Base-by-base conservation (phyloP, 306 rosid species). In the Pueraria montana region DNA sequence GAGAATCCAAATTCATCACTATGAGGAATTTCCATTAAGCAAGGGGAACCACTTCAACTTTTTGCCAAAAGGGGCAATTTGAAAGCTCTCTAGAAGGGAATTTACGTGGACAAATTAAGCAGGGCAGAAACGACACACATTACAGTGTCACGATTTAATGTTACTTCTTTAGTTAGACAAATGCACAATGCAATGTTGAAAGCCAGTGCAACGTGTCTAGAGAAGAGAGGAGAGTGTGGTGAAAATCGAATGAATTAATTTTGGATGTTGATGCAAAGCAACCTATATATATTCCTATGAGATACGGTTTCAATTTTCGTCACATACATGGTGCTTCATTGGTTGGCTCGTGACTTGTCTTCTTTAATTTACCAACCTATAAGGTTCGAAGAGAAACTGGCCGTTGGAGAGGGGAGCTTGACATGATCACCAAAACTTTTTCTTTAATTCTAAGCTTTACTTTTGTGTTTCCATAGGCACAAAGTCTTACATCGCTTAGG, bases 31-130 rank as follows among this genome's bases (percentile, higher is more conserved):
- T 84, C 80, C 87, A 84, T 24, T 53, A 20, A 77, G 21, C 79
- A 55, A 59, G 65, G 65, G 79, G 81, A 87, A 77, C 58, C 56
- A 36, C 21, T 69, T 76, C 53, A 77, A 48, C 83, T 84, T 81
- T 86, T 77, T 66, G 80, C 85, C 14, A 52, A 72, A 87, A 67
- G 55, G 17, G 87, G 88, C 8, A 82, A 84, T 18, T 24, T 27
- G 75, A 56, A 82, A 84, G 86, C 89, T 46, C 55, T 78, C 53
- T 75, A 43, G 64, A 80, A 79, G 83, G 82, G 86, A 85, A 76
- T 87, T 79, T 79, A 52, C 62, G 50, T 38, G 48, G 79, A 61
- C 62, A 80, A 62, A 45, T 34, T 67, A 67, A 56, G 82, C 30
- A 4, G 58, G 71, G 52, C 86, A 62, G 6, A 84, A 81, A 50